Evolutionary conservation across 176 grass and related monocot genomes (phyloP).

Genomic region (Cocos nucifera): DNA sequence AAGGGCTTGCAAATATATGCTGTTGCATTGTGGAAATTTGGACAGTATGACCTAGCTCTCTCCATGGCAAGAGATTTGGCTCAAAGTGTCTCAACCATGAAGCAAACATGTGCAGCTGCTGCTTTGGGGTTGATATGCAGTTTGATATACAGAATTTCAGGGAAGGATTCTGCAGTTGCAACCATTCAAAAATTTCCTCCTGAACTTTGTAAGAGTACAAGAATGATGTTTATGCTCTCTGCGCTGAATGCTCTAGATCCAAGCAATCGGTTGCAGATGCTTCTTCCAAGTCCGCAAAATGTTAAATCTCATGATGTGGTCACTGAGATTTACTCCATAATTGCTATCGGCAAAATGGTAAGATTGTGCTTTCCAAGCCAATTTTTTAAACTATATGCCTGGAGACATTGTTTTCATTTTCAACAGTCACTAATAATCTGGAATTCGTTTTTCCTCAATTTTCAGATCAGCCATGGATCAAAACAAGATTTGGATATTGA

Average conservation of each 20-base stretch:
- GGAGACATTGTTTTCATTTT: neutral
- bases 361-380: constrained; percentile 7
- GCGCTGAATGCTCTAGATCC: constrained; percentile 81
- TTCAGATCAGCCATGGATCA: constrained; percentile 42
- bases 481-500: constrained; percentile 40
- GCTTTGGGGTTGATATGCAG: constrained; percentile 71
- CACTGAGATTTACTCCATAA: constrained; percentile 82
- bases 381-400: constrained; percentile 1
- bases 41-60: constrained; percentile 50
- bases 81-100: constrained; percentile 58
- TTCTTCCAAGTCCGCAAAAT: constrained; percentile 45
- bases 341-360: constrained; percentile 84
- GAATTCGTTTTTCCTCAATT: neutral
- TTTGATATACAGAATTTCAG: constrained; percentile 61
- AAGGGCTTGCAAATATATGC: constrained; percentile 90
- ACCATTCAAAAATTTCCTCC: constrained; percentile 68
- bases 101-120: constrained; percentile 38
- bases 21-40: constrained; percentile 85
- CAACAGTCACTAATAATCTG: neutral
- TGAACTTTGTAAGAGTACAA: constrained; percentile 36
- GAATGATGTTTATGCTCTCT: constrained; percentile 70
- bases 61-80: constrained; percentile 53
- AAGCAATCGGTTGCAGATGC: constrained; percentile 51
- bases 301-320: constrained; percentile 44
- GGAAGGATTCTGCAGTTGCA: constrained; percentile 53